Conservation (phyloP, 305 asterid genomes). For the Solanum aculeatissimum region DNA sequence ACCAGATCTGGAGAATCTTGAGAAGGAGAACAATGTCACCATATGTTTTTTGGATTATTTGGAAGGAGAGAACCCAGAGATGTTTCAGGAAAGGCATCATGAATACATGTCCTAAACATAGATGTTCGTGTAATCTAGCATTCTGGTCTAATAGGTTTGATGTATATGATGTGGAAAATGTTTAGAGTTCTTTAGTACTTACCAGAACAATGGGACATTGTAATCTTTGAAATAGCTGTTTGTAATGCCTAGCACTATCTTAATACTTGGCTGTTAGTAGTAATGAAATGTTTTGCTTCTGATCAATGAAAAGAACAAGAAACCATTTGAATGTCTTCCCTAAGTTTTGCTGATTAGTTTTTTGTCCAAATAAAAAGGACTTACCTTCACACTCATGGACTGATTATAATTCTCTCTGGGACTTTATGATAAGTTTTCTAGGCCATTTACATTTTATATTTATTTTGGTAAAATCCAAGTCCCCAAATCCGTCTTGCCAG, state of each 20-base stretch:
- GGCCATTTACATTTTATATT: background rate
- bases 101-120: background rate
- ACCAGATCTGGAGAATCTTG: background rate
- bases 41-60: background rate
- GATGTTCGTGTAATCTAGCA: background rate
- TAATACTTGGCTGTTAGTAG: background rate
- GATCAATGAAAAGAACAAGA: background rate
- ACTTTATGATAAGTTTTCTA: background rate
- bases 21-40: background rate
- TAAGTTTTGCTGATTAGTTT: background rate
- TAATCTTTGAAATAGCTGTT: background rate
- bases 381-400: background rate
- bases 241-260: background rate
- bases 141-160: background rate
- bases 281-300: background rate
- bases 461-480: background rate
- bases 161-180: background rate
- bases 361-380: background rate
- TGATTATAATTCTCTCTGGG: background rate
- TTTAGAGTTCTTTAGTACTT: background rate
- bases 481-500: background rate
- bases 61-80: background rate
- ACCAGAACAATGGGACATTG: background rate
- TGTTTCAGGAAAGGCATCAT: background rate
- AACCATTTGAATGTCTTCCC: background rate